Evolutionary conservation across 805 yeast species (phyloP).

Genomic region (Kockiozyma suomiensis): DNA sequence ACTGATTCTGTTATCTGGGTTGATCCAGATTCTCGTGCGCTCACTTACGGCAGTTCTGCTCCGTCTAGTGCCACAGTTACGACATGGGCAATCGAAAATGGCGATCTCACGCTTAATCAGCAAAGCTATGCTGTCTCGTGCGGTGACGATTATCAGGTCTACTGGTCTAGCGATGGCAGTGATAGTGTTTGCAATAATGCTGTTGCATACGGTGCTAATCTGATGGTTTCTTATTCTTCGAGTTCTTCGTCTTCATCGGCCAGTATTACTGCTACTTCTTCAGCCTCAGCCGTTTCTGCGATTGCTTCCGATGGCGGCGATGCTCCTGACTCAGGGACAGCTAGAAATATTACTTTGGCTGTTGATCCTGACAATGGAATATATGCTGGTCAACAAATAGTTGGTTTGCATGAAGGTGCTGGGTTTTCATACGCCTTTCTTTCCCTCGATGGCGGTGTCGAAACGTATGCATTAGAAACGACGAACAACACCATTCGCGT

Average conservation of each 20-base stretch:
- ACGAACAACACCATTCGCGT: not conserved
- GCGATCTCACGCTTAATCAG: not conserved
- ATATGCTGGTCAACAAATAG: constrained; percentile 40
- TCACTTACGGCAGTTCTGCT: not conserved
- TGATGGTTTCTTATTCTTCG: not conserved
- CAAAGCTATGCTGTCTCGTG: constrained; percentile 2
- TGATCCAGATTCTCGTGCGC: not conserved
- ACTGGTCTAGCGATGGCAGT: constrained; percentile 6
- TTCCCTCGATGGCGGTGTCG: not conserved
- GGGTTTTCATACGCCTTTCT: constrained; percentile 6
- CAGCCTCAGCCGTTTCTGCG: not conserved
- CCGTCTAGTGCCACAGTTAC: constrained; percentile 4
- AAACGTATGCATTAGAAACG: constrained; percentile 1
- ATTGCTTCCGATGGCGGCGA: not conserved
- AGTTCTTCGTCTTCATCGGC: not conserved
- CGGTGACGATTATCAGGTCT: constrained; percentile 2
- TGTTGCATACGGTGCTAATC: not conserved
- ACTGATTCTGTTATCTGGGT: constrained; percentile 1
- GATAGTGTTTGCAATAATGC: constrained; percentile 1
- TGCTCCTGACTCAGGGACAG: not conserved
- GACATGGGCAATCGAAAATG: not conserved
- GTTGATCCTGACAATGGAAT: constrained; percentile 29
- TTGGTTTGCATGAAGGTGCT: constrained; percentile 7
- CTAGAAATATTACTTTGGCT: not conserved
- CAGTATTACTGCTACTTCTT: not conserved